phyloP scores from a whole-genome alignment of 2,329 filamentous ascomycete species.

The Diaporthe sp. region DNA sequence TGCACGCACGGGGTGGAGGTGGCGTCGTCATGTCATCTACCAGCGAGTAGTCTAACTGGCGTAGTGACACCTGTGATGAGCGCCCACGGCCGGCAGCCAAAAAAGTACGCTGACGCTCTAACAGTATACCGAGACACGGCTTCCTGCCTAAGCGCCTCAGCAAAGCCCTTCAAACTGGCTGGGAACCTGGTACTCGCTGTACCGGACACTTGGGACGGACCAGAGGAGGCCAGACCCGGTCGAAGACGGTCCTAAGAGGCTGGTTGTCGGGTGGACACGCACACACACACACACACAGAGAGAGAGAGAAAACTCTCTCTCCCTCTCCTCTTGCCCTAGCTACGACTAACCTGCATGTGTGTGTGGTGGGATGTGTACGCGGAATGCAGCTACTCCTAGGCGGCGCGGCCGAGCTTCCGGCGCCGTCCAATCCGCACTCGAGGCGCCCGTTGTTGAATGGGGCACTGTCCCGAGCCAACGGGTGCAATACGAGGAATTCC shows the following conservation, averaged over 20 bases:
- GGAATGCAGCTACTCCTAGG: constrained; percentile 22
- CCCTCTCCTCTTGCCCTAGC: not conserved
- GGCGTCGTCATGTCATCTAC: constrained; percentile 1
- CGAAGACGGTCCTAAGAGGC: not conserved
- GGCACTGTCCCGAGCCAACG: constrained; percentile 20
- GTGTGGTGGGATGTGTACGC: constrained; percentile 25
- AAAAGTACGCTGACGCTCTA: not conserved
- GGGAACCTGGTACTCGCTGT: not conserved
- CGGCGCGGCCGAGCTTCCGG: constrained; percentile 22
- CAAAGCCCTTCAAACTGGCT: not conserved
- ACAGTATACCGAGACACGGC: constrained; percentile 27
- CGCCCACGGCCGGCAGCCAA: constrained; percentile 8
- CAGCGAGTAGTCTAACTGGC: not conserved
- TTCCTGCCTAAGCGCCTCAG: constrained; percentile 22
- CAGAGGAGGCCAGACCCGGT: not conserved
- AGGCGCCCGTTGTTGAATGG: constrained; percentile 17
- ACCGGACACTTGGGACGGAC: not conserved
- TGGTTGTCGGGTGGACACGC: not conserved
- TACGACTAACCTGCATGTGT: constrained; percentile 17
- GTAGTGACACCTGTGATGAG: constrained; percentile 5
- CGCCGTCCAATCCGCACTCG: constrained; percentile 13
- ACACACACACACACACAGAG: too few relatives aligned
- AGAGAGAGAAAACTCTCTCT: not conserved
- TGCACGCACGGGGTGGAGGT: constrained; percentile 4
- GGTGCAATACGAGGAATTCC: constrained; percentile 37